Conservation (phyloP, 2,329 filamentous ascomycete species). For the Penicillium paneum region DNA sequence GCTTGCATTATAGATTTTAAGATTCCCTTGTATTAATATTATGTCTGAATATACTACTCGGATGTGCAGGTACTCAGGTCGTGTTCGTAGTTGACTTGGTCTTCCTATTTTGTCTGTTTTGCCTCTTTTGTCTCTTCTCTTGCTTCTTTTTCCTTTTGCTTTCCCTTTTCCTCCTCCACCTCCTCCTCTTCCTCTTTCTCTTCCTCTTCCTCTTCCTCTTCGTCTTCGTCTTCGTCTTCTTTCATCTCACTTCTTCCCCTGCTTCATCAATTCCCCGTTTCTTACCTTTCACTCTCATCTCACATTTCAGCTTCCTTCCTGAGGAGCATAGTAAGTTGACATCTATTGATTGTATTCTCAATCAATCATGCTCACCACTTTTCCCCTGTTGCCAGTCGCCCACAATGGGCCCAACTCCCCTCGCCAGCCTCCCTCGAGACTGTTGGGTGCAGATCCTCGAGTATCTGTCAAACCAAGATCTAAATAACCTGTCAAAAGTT, state of each 20-base stretch:
- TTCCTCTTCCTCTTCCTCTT: not conserved
- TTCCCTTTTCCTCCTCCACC: no score
- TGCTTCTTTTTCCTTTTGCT: no score
- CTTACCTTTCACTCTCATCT: not conserved
- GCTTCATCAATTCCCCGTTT: not conserved
- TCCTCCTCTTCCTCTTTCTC: not conserved
- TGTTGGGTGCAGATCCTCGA: not conserved
- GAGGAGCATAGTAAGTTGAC: not conserved
- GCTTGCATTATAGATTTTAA: slow-evolving; percentile 39
- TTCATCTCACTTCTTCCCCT: no score
- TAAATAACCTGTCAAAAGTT: not conserved
- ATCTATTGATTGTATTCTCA: not conserved
- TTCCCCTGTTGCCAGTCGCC: not conserved
- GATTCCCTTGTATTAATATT: slow-evolving; percentile 23
- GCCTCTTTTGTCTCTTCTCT: not conserved
- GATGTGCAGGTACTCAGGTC: not conserved
- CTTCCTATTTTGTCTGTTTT: not conserved
- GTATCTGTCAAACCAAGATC: not conserved
- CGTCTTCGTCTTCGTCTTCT: no score
- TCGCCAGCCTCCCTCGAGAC: not conserved
- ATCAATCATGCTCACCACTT: not conserved
- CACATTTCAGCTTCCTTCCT: not conserved
- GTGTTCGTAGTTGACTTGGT: not conserved
- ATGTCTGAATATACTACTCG: not conserved
- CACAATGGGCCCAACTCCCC: not conserved